Base-by-base conservation (phyloP, 164 flowering plant genomes). In the Macadamia tetraphylla region DNA sequence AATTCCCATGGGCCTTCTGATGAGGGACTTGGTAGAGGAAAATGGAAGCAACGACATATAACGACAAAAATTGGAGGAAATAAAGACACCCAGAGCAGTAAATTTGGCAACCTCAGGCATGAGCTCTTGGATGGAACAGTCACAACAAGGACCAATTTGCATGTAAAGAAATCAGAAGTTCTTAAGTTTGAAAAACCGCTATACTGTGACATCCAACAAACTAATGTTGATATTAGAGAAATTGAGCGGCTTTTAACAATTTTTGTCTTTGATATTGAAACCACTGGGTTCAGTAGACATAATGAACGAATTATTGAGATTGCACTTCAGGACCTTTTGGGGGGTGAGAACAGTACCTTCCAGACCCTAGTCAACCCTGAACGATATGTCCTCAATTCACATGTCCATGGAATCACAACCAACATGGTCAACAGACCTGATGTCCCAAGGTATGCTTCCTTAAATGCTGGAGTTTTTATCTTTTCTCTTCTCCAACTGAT, bases 331-430 rank as follows among this genome's bases (percentile, higher is more conserved):
- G 96, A 91, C 83, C 88, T 94, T 66, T 35, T 18, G 1, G 97
- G 98, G 44, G 98, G 98, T 49, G 78, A 78, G 74, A 85, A 85
- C 75, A 88, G 98, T 80, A 90, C 94, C 43, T 90, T 94, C 73
- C 94, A 90, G 75, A 83, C 92, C 4, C 81, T 94, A 1, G 84
- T 90, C 59, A 91, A 94, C 75, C 98, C 97, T 11, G 86, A 69
- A 44, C 69, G 88, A 43, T 17, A 46, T 67, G 85, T 94, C 73
- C 76, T 81, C 43, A 94, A 94, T 78, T 6, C 82, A 1, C 67
- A 81, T 64, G 48, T 91, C 56, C 98, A 91, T 77, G 87, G 89
- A 35, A 94, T 91, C 46, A 72, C 85, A 70, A 86, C 82, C 44
- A 51, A 72, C 53, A 91, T 94, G 98, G 96, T 88, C 77, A 82